Conservation (phyloP, 2,329 filamentous ascomycete genomes). For the Thielaviopsis euricoi region DNA sequence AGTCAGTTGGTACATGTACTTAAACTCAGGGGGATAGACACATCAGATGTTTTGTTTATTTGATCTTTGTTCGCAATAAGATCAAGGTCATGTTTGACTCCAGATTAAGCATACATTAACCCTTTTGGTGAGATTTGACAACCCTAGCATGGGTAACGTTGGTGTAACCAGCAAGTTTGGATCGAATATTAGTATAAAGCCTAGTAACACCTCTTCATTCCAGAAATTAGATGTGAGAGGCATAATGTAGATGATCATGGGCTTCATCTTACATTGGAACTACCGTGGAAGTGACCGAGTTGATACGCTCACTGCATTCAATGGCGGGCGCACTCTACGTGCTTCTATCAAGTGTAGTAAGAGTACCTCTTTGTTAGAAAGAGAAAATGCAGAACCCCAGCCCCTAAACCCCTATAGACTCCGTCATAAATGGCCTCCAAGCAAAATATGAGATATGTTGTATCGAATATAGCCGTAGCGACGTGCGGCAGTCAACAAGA, state of each 20-base stretch:
- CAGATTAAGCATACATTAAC: too few species aligned
- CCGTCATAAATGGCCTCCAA: neutral
- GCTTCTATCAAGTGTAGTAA: neutral
- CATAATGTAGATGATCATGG: too few species aligned
- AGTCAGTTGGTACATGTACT: too few species aligned
- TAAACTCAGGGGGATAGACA: too few species aligned
- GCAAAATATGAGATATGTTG: neutral
- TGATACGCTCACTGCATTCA: neutral
- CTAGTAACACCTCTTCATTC: neutral
- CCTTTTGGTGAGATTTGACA: too few species aligned
- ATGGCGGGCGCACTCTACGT: neutral
- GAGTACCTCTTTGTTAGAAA: neutral
- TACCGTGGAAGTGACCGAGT: neutral
- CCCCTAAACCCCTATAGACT: neutral
- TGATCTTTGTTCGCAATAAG: too few species aligned
- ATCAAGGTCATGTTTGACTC: too few species aligned
- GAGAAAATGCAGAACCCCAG: neutral
- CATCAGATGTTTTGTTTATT: too few species aligned
- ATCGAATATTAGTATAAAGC: too few species aligned
- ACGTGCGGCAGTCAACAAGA: neutral
- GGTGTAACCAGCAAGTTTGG: too few species aligned
- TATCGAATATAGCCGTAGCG: neutral
- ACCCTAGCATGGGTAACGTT: too few species aligned
- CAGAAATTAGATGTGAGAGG: neutral
- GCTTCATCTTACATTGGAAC: neutral